Evolutionary conservation across 257 asterid species (phyloP), one percentile per base, ranked within the genome.

Genomic region (Ocimum tenuiflorum): DNA sequence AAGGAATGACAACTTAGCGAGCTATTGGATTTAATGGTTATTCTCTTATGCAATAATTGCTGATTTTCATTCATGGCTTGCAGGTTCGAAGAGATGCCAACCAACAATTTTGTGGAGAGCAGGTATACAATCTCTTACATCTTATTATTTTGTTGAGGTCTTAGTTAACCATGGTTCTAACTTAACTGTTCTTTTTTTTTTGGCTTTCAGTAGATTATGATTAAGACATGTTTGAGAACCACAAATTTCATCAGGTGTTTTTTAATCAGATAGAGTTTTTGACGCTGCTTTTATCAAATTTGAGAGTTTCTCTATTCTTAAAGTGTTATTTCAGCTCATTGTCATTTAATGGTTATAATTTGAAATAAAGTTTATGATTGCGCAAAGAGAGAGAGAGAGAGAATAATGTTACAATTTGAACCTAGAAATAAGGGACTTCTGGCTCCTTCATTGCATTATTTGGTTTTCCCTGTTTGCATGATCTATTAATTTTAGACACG

Each of bases 51-150:
- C 19, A 8, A 24, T 22, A 38, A 69, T 39, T 55, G 73, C 66
- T 31, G 60, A 67, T 19, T 31, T 38, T 9, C 33, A 47, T 36
- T 76, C 73, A 20, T 23, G 57, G 71, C 31, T 39, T 82, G 77
- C 84, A 92, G 98, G 63, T 94, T 94, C 68, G 99, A 94, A 80
- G 99, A 94, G 84, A 94, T 94, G 99, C 92, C 95, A 2, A 94
- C 99, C 49, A 85, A 90, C 78, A 90, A 94, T 70, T 94, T 49
- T 78, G 97, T 88, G 42, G 99, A 94, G 62, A 94, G 97, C 96
- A 90, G 98, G 98, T 92, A 60, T 11, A 7, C 15, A 7, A 0
- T 63, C 38, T 63, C 36, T 27, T 35, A 35, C 52, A 29, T 72
- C 45, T 36, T 18, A 36, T 66, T 63, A 39, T 61, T 27, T 9